These are phyloP conservation scores for Tubosaeta sp. DNA, from an alignment of 768 basidiomycete species.

Conservation along the genomic window DNA sequence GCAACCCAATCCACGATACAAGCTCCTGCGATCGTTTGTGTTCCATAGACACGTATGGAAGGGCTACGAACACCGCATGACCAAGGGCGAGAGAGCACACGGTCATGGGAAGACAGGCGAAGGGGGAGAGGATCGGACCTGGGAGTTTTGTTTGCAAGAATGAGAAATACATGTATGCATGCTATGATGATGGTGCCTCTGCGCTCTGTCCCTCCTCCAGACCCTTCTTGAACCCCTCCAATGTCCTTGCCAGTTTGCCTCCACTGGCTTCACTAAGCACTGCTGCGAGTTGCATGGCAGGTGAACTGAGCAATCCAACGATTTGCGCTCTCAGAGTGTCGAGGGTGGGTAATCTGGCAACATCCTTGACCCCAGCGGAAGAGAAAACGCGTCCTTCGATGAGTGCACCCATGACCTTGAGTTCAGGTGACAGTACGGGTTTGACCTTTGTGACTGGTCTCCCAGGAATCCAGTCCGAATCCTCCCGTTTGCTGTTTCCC, in stretches of 20 bases:
- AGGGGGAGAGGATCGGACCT: constrained; percentile 78
- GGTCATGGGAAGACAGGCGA: constrained; percentile 64
- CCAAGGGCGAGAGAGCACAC: constrained; percentile 75
- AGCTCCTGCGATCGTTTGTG: constrained; percentile 69
- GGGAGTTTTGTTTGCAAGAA: constrained; percentile 70
- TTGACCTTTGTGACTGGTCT: constrained; percentile 58
- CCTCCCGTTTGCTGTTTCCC: constrained; percentile 51
- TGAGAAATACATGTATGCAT: constrained; percentile 12
- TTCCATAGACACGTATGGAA: constrained; percentile 70
- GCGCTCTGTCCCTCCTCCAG: constrained; percentile 47
- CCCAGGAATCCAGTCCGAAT: constrained; percentile 62
- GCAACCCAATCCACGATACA: constrained; percentile 62
- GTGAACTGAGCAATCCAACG: constrained; percentile 76
- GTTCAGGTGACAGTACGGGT: constrained; percentile 55
- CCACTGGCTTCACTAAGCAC: constrained; percentile 67
- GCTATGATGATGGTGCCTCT: constrained; percentile 13
- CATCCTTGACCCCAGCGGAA: constrained; percentile 51
- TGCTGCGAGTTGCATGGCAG: constrained; percentile 68
- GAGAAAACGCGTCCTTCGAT: constrained; percentile 73
- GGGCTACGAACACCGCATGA: constrained; percentile 93
- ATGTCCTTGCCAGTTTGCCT: constrained; percentile 61
- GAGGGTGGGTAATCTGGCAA: constrained; percentile 73
- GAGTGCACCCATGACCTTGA: constrained; percentile 73
- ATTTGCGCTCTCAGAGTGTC: constrained; percentile 78
- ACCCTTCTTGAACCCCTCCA: constrained; percentile 70